Percentiles rank a stretch among this genome's conserved stretches.
These are phyloP conservation scores for Coelastrella sp. DNA, from an alignment of 139 green algal genomes.

Conservation along the genomic window DNA sequence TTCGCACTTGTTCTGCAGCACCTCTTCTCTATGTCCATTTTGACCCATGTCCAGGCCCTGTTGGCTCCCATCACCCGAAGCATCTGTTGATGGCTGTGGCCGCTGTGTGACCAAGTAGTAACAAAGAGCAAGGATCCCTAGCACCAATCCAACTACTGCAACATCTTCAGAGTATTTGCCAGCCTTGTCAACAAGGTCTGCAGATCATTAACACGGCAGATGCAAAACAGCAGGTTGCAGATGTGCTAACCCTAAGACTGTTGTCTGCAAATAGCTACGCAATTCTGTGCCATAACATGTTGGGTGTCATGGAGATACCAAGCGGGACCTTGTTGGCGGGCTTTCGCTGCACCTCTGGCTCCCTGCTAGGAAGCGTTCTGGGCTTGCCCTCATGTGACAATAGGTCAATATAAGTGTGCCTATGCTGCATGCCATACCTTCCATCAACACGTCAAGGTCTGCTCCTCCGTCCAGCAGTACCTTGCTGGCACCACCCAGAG, in stretches of 20 bases:
- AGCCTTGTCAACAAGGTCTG: conserved; percentile 60
- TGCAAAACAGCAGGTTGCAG: no score
- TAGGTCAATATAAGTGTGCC: not conserved
- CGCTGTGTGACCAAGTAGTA: conserved; percentile 38
- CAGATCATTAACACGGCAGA: no score
- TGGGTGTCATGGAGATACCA: no score
- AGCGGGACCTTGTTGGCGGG: no score
- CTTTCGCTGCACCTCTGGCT: no score
- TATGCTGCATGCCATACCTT: conserved; percentile 22
- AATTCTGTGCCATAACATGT: no score
- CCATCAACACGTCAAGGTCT: conserved; percentile 66
- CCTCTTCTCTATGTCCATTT: not conserved
- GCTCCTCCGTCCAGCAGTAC: conserved; percentile 71
- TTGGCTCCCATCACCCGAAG: not conserved
- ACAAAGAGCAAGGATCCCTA: conserved; percentile 6
- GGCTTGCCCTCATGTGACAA: no score
- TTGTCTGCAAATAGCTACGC: no score
- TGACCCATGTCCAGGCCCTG: not conserved
- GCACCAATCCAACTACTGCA: conserved; percentile 46
- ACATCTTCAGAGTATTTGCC: conserved; percentile 59
- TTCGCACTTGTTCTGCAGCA: conserved; percentile 40
- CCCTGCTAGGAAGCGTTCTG: no score
- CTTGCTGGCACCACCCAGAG: conserved; percentile 74
- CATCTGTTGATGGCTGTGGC: conserved; percentile 17
- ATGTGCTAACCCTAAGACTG: no score